Base-by-base conservation (phyloP, 2,329 filamentous ascomycete species). In the Fusarium aywerte region DNA sequence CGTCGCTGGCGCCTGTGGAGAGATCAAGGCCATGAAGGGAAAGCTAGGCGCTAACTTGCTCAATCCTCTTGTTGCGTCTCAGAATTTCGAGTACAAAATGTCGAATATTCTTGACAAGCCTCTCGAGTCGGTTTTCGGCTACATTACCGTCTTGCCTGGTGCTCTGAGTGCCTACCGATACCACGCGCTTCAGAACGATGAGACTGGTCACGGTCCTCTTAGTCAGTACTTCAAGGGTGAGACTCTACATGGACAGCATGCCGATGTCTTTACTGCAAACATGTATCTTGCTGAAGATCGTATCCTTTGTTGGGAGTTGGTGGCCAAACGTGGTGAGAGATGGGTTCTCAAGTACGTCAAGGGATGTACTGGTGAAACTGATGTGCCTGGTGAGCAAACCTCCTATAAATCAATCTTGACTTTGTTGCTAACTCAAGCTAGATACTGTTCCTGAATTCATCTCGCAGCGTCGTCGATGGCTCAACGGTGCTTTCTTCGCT, bases 11-110 rank as follows among this genome's bases (percentile, higher is more conserved):
- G 96, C 96, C 25, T 97, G 96, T 67, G 96, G 96, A 69, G 96
- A 99, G 78, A 99, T 99, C 79, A 97, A 95, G 77, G 96, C 96
- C 1, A 97, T 97, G 80, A 97, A 97, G 78, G 96, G 96, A 9
- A 92, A 90, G 69, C 89, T 87, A 23, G 94, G 93, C 75, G 82
- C 89, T 7, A 93, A 95, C 65, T 84, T 99, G 16, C 82, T 99
- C 43, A 99, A 99, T 74, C 96, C 96, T 0, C 84, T 99, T 7
- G 95, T 99, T 16, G 96, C 96, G 0, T 97, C 93, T 43, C 96
- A 99, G 74, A 99, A 99, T 77, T 99, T 99, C 71, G 96, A 99
- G 82, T 99, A 99, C 84, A 99, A 99, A 80, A 97, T 99, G 93
- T 97, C 93, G 38, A 99, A 99, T 74, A 99, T 99, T 73, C 84